phyloP scores from a whole-genome alignment of 106 monocot species.

The Vanilla planifolia region DNA sequence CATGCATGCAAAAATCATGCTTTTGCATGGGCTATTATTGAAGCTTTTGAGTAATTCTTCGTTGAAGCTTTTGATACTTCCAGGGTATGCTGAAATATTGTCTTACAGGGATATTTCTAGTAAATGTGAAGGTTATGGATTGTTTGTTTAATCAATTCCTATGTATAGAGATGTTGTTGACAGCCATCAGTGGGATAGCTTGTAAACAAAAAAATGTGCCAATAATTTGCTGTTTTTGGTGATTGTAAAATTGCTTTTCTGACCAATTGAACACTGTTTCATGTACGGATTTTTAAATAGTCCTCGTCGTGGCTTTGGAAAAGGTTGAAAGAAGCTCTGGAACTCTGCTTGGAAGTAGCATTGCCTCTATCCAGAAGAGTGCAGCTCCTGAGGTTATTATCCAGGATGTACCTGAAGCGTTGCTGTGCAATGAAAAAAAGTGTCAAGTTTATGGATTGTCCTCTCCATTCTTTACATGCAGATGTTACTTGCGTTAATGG shows the following conservation, averaged over 20 bases:
- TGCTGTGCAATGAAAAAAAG: background rate
- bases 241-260: background rate
- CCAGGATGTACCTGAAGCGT: background rate
- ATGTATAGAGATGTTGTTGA: no score
- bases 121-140: no score
- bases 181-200: no score
- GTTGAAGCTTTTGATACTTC: no score
- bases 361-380: conserved; percentile 98
- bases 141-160: no score
- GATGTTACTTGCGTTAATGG: conserved; percentile 99
- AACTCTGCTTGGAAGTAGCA: conserved; percentile 81
- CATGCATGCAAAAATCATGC: no score
- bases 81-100: no score
- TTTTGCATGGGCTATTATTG: no score
- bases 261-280: background rate
- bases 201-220: no score
- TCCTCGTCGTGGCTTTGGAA: conserved; percentile 82
- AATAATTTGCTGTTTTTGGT: no score
- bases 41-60: no score
- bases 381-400: conserved; percentile 75
- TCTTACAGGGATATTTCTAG: no score
- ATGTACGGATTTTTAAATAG: conserved; percentile 12
- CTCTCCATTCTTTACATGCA: conserved; percentile 10
- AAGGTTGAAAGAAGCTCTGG: conserved; percentile 87
- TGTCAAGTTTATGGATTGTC: background rate